Evolutionary conservation across 192 early-diverging fungal genomes (phyloP).

Genomic region (Phlyctochytrium bullatum): DNA sequence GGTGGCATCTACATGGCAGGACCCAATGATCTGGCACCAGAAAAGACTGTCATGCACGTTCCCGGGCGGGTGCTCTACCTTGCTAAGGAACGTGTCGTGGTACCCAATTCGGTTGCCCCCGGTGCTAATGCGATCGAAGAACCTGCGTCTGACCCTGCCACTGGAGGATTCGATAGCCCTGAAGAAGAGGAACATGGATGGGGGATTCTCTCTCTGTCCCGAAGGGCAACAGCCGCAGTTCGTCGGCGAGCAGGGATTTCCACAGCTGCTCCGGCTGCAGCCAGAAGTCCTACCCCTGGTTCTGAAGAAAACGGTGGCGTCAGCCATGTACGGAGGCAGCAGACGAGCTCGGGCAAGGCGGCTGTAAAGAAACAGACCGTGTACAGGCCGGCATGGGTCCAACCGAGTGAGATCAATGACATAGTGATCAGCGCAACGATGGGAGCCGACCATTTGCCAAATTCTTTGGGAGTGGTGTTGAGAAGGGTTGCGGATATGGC

Average conservation of each 20-base stretch:
- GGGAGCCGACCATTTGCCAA: conserved; percentile 48
- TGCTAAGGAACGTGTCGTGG: conserved; percentile 15
- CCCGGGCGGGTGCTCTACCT: conserved; percentile 43
- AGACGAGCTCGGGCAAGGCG: too few species aligned
- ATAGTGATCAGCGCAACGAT: conserved; percentile 42
- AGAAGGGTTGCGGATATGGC: neutral
- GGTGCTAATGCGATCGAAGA: neutral
- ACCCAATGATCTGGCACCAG: neutral
- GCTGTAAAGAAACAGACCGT: conserved; percentile 12
- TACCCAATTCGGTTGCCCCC: too few species aligned
- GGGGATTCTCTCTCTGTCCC: neutral
- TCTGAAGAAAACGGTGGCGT: too few species aligned
- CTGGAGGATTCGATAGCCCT: neutral
- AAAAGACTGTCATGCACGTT: conserved; percentile 23
- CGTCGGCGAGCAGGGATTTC: too few species aligned
- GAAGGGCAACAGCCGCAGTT: neutral
- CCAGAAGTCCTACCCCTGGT: too few species aligned
- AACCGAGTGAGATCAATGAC: conserved; percentile 30
- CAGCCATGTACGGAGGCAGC: too few species aligned
- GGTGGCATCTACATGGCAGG: too few species aligned
- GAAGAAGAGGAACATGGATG: neutral
- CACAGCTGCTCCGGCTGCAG: too few species aligned
- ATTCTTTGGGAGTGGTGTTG: conserved; percentile 33
- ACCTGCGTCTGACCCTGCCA: neutral
- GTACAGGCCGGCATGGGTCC: conserved; percentile 40